phyloP scores from a whole-genome alignment of 108 stramenopile genomes.

The Cyclotella sp. region DNA sequence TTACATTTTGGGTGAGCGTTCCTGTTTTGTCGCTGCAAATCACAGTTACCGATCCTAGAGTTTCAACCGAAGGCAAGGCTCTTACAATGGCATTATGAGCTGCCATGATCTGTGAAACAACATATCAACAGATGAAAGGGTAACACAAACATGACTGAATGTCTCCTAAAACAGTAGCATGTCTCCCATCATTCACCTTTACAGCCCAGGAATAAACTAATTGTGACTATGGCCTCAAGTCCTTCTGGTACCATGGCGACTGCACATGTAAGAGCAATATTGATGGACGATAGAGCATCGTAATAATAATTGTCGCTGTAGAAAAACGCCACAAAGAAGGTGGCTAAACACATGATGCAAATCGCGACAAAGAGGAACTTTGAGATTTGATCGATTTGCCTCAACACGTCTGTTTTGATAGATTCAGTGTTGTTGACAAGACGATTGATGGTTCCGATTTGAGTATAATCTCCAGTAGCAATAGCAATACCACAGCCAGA shows the following conservation, averaged over 20 bases:
- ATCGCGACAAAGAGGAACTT: conserved; percentile 85
- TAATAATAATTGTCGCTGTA: conserved; percentile 30
- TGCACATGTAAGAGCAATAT: conserved; percentile 86
- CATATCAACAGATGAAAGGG: background rate
- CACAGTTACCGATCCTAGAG: conserved; percentile 94
- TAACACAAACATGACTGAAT: too few species aligned
- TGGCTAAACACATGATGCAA: conserved; percentile 70
- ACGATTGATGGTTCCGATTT: conserved; percentile 95
- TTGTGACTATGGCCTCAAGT: conserved; percentile 94
- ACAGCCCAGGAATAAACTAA: conserved; percentile 92
- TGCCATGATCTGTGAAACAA: conserved; percentile 70
- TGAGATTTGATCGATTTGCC: conserved; percentile 91
- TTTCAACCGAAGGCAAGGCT: conserved; percentile 94
- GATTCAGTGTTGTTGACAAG: conserved; percentile 88
- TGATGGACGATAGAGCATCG: conserved; percentile 78
- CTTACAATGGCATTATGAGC: conserved; percentile 90
- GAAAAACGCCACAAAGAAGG: conserved; percentile 89
- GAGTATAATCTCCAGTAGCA: conserved; percentile 86
- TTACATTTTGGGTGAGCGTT: conserved; percentile 95
- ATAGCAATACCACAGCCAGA: conserved; percentile 84
- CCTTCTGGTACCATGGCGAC: conserved; percentile 99
- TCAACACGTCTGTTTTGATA: conserved; percentile 89
- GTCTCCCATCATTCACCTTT: conserved; percentile 27
- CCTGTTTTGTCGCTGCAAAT: conserved; percentile 99
- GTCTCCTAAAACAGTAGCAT: too few species aligned